Percentiles rank a stretch among this genome's conserved stretches.
Conservation (phyloP, 768 basidiomycete species). For the Mycena maculata region DNA sequence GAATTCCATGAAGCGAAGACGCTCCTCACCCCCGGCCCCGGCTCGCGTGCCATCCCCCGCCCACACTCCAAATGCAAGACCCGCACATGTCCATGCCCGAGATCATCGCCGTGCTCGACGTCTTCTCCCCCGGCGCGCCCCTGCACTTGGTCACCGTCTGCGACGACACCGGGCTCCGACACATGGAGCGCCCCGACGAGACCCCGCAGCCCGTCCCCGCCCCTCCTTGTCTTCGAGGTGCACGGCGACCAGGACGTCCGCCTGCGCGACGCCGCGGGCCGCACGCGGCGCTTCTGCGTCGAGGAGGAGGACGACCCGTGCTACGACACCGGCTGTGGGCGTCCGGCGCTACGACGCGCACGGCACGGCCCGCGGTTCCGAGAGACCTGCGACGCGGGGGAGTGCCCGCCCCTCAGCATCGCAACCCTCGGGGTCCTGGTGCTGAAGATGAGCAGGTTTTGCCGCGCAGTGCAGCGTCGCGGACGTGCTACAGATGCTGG, state of each 20-base stretch:
- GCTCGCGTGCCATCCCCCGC: not conserved
- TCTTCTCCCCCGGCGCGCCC: conserved; percentile 12
- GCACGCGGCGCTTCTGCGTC: not conserved
- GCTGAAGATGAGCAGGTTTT: not conserved
- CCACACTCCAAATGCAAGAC: conserved; percentile 1
- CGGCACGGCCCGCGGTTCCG: conserved; percentile 1
- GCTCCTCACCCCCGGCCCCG: not conserved
- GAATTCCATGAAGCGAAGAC: not conserved
- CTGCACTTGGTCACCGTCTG: conserved; percentile 10
- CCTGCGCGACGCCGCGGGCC: conserved; percentile 8
- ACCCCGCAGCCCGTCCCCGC: conserved; percentile 7
- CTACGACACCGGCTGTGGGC: conserved; percentile 7
- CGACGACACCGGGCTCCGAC: conserved; percentile 9
- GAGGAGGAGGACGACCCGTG: conserved; percentile 15
- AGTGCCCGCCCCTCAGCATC: not conserved
- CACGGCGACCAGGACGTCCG: conserved; percentile 10
- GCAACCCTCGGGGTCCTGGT: not conserved
- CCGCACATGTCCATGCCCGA: conserved; percentile 12
- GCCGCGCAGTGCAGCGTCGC: conserved; percentile 2
- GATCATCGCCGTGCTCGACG: conserved; percentile 1
- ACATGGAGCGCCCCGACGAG: not conserved
- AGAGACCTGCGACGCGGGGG: not conserved
- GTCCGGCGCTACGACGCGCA: not conserved
- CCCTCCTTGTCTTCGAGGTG: too few species aligned
- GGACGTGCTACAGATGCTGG: not conserved